Base-by-base conservation (phyloP, 1,284 basidiomycete species). In the Moesziomyces parantarcticus region DNA sequence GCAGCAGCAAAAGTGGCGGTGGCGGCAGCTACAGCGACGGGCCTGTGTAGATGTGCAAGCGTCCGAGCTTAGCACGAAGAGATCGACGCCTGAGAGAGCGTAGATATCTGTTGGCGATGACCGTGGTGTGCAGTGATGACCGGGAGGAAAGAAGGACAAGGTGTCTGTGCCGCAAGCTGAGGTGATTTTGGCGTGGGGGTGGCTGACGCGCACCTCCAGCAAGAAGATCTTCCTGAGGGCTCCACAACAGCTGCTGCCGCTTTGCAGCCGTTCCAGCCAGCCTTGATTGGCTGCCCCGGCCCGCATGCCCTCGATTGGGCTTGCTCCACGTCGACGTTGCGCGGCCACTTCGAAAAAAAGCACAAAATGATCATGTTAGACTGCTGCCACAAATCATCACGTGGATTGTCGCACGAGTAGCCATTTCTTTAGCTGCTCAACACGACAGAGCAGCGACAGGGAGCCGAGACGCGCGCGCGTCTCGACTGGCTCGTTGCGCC, bases 251-350 rank as follows among this genome's bases (percentile, higher is more conserved):
- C 22, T n/a, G n/a, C n/a, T n/a, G 16, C 45, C 36, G 36, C 36
- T n/a, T n/a, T 8, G 36, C 29, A 39, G 5, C 16, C 16, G 16
- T 39, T 16, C 36, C 5, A 39, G 36, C 36, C 11, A 16, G 36
- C 4, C 36, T 39, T 39, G 16, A 39, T 39, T 39, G 36, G 36
- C 36, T n/a, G 4, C 11, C 7, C 8, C 29, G 8, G 29, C 29
- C 29, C 1, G 29, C 29, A 13, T n/a, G 36, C 16, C 14, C 11
- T 39, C 22, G 42, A 5, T 54, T 32, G 18, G 36, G 20, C 29
- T 42, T 39, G 55, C 58, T 68, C 65, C 65, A 62, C 65, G 65
- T 68, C 65, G 59, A 68, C 36, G 16, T 39, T 58, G 34, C 55
- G 58, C 50, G 64, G 64, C 54, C 58, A 49, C n/a, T 32, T 21